Evolutionary conservation across 2,329 filamentous ascomycete genomes (phyloP), one percentile per base, ranked within the genome.

Genomic region (Exophiala calicioides): DNA sequence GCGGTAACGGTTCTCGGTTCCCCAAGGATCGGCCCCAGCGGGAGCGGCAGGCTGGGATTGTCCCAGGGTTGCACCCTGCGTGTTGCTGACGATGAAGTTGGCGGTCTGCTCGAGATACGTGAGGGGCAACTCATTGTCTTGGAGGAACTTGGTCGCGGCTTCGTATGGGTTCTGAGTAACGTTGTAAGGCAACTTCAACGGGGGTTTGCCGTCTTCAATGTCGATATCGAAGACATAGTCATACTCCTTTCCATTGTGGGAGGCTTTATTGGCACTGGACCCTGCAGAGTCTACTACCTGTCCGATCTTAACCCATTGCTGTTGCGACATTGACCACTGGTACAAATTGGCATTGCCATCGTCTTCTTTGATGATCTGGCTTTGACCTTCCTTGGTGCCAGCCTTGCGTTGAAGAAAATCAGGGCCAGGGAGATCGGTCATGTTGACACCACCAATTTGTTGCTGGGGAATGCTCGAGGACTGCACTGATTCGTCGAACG

Each of bases 201-300:
- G 82, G 9, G 91, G 90, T 62, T 94, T 91, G 41, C 90, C 91
- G 61, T 96, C 91, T 65, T 95, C 88, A 53, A 96, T 94, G 60
- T 95, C 90, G 19, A 96, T 90, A 62, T 96, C 90, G 58, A 97
- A 97, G 6, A 98, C 90, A 61, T 86, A 96, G 64, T 98, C 93
- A 65, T 95, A 98, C 52, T 91, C 87, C 63, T 95, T 81, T 23
- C 91, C 91, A 1, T 87, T 75, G 63, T 91, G 85, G 47, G 84
- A 77, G 5, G 82, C 81, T 69, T 90, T 90, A 48, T 82, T 82
- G 8, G 88, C 87, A 56, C 83, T 88, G 63, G 89, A 94, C 27
- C 86, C 89, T 4, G 86, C 87, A 3, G 89, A 82, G 59, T 95
- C 89, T 8, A 97, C 93, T 0, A 98, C 90, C 0, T 90, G 95